These are phyloP conservation scores for Abelmoschus esculentus DNA, from an alignment of 345 rosid genomes.

Conservation along the genomic window DNA sequence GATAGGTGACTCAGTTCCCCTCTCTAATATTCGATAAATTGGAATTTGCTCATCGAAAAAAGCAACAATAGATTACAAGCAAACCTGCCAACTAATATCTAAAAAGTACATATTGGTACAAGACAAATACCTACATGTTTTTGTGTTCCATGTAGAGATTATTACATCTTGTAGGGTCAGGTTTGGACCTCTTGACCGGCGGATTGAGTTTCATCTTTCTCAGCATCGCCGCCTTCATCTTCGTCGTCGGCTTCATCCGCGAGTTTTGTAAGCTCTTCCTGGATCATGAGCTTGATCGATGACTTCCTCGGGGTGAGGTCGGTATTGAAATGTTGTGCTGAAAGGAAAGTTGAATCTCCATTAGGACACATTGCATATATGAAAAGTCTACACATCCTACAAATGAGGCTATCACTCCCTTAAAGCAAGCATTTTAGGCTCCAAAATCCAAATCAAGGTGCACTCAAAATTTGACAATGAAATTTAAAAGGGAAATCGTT, in stretches of 20 bases:
- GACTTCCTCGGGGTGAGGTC: constrained; percentile 57
- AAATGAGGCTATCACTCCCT: background rate
- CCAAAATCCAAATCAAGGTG: background rate
- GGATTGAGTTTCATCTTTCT: constrained; percentile 31
- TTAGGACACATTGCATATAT: background rate
- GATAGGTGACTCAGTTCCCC: constrained; percentile 13
- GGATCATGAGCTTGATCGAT: constrained; percentile 69
- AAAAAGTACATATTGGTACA: constrained; percentile 15
- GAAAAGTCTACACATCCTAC: background rate
- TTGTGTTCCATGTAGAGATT: constrained; percentile 4
- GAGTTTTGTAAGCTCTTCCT: constrained; percentile 82
- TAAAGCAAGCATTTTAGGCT: background rate
- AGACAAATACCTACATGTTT: constrained; percentile 11
- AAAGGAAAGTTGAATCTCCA: constrained; percentile 14
- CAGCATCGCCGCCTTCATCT: constrained; percentile 47
- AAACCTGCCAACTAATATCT: constrained; percentile 13
- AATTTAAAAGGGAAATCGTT: background rate
- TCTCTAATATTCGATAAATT: constrained; percentile 14
- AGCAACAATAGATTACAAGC: constrained; percentile 20
- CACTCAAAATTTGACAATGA: background rate
- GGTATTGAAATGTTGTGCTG: constrained; percentile 41
- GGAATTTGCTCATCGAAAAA: constrained; percentile 15
- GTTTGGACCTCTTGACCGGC: constrained; percentile 40
- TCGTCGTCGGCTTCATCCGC: constrained; percentile 70
- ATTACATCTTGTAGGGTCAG: constrained; percentile 15